phyloP scores from a whole-genome alignment of 805 yeast genomes.

The Spathaspora girioi region DNA sequence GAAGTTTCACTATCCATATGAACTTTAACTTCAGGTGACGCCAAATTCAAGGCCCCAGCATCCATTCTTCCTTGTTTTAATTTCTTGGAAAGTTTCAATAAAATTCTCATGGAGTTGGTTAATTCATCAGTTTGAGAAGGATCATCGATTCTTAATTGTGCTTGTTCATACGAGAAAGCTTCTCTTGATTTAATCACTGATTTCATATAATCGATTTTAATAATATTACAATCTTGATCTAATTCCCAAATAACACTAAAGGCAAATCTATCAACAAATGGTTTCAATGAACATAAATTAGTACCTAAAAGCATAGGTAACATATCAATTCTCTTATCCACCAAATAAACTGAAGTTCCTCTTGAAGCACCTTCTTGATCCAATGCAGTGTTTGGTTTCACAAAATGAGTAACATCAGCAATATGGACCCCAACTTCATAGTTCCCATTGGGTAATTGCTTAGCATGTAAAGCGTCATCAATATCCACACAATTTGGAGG shows the following conservation, averaged over 20 bases:
- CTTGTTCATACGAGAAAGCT: conserved; percentile 92
- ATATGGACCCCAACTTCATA: conserved; percentile 98
- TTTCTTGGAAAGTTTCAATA: conserved; percentile 75
- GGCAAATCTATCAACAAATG: conserved; percentile 93
- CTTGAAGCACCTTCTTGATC: conserved; percentile 96
- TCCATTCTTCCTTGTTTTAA: conserved; percentile 82
- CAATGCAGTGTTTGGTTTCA: conserved; percentile 84
- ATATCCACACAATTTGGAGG: conserved; percentile 99
- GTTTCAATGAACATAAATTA: conserved; percentile 89
- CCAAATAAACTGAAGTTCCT: conserved; percentile 95
- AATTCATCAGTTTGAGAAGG: conserved; percentile 69
- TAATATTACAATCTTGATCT: conserved; percentile 80
- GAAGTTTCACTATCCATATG: conserved; percentile 96
- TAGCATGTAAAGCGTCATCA: conserved; percentile 93
- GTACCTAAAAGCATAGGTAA: conserved; percentile 93
- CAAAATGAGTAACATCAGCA: conserved; percentile 98
- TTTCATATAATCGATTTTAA: conserved; percentile 74
- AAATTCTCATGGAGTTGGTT: conserved; percentile 83
- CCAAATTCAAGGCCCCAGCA: conserved; percentile 94
- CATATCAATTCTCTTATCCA: conserved; percentile 98
- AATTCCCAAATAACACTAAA: conserved; percentile 96
- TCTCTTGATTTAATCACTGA: conserved; percentile 88
- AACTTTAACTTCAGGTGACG: conserved; percentile 97
- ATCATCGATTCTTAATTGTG: conserved; percentile 90
- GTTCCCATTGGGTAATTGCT: conserved; percentile 81